These are phyloP conservation scores for Dicorynia guianensis DNA, from an alignment of 306 rosid genomes.

Conservation along the genomic window DNA sequence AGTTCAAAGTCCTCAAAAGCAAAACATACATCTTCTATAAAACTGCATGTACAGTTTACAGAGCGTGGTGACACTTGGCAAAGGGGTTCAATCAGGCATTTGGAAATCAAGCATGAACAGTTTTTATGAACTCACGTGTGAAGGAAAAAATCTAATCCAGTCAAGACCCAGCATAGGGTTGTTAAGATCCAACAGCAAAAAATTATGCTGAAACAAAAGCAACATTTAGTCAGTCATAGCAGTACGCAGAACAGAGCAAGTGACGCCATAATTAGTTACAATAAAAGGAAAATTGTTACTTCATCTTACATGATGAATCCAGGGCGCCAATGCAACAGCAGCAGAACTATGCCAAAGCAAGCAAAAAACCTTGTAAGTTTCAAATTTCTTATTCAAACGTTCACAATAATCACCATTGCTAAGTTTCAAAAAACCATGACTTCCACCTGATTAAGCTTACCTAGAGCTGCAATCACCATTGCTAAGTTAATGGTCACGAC, in stretches of 20 bases:
- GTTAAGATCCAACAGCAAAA: conserved; percentile 71
- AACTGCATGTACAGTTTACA: conserved; percentile 48
- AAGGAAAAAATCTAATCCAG: conserved; percentile 76
- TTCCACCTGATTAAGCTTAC: conserved; percentile 44
- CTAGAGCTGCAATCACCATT: conserved; percentile 59
- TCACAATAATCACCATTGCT: too few species aligned
- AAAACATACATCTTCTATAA: conserved; percentile 70
- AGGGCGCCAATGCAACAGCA: conserved; percentile 72
- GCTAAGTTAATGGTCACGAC: conserved; percentile 59
- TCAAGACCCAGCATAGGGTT: conserved; percentile 65
- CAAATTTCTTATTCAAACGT: background rate
- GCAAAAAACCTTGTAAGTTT: conserved; percentile 38
- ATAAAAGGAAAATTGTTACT: background rate
- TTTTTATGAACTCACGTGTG: conserved; percentile 54
- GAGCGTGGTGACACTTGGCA: conserved; percentile 3
- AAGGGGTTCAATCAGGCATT: background rate
- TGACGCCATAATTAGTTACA: background rate
- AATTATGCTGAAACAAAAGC: conserved; percentile 60
- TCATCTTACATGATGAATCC: conserved; percentile 67
- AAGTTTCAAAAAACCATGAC: too few species aligned
- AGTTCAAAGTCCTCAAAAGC: conserved; percentile 60
- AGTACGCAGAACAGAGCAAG: background rate
- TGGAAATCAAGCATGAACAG: conserved; percentile 11
- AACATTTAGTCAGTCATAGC: conserved; percentile 1
- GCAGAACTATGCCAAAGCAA: conserved; percentile 58